Evolutionary conservation across 805 yeast species (phyloP), one percentile per base, ranked within the genome.

Genomic region (Teunomyces barrocoloradensis): DNA sequence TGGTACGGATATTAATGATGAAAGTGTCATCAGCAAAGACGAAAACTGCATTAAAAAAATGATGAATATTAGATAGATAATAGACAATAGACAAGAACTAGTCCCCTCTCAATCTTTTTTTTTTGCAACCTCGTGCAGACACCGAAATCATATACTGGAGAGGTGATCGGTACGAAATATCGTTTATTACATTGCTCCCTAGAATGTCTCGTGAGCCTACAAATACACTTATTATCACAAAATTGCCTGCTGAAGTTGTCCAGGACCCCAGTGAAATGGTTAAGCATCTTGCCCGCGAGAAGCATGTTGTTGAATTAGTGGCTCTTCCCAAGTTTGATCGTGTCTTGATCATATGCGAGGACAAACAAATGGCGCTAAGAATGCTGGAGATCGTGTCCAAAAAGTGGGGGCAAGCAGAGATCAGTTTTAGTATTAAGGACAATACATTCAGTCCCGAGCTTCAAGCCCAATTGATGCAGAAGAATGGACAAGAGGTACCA

Each of bases 161-260:
- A 25, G 11, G 27, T 25, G 27, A 25, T 25, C 11, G 7, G 7
- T 25, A 25, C 10, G 2, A 25, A 25, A 9, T 9, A 25, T 25
- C 27, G 7, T 25, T 9, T 9, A 25, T 25, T 18, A 18, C 27
- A 25, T 25, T 25, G 27, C 27, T 9, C 27, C 6, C 13, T 11
- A 18, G 25, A 18, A 37, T 37, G 40, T n/a, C 29, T n/a, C 40
- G 43, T 11, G 33, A 23, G 13, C 43, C 50, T 11, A 48, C 71
- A 3, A 73, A 73, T 47, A 66, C 75, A 3, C 56, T 73, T 17
- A 71, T 73, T 13, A 45, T 72, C 13, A 68, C 74, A 15, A 53
- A 63, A 17, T 53, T 66, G 12, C 45, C 59, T 3, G 53, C 51
- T 2, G 53, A 52, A 4, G 37, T 62, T 11, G 51, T 65, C n/a